Percentiles rank a stretch among this genome's conserved stretches.
Conservation (phyloP, 805 yeast species). For the Starmerella bombicola region DNA sequence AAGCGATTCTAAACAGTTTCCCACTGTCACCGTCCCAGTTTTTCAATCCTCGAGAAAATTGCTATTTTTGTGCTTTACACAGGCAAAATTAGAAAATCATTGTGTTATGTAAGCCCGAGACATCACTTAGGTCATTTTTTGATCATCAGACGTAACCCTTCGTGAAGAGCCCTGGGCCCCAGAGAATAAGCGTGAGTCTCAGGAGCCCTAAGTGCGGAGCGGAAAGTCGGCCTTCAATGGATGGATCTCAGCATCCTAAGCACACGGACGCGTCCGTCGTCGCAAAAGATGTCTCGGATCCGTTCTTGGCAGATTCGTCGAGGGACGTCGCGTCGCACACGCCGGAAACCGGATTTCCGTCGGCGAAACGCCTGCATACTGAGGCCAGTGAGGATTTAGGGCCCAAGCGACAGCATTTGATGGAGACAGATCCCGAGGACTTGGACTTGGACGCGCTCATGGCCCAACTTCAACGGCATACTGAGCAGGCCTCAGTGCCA, state of each 20-base stretch:
- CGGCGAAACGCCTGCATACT: not conserved
- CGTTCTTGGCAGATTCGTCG: not conserved
- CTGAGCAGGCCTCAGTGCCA: constrained; percentile 8
- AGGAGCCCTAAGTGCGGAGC: not conserved
- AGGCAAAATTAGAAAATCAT: not conserved
- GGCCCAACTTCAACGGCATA: constrained; percentile 22
- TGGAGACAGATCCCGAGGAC: constrained; percentile 11
- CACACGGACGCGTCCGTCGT: constrained; percentile 7
- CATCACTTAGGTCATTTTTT: constrained; percentile 3
- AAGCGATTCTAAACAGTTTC: too few species aligned
- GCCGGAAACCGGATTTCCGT: not conserved
- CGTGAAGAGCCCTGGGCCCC: constrained; percentile 18
- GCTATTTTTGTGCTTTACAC: not conserved
- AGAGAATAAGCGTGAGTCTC: not conserved
- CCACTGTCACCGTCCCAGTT: too few species aligned
- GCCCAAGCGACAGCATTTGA: not conserved
- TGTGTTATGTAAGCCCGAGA: not conserved
- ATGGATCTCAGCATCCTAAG: constrained; percentile 11
- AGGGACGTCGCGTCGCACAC: not conserved
- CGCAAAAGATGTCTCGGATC: constrained; percentile 3
- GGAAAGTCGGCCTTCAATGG: constrained; percentile 10
- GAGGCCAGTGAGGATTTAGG: not conserved
- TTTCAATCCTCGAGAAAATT: too few species aligned
- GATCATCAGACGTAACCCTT: constrained; percentile 6
- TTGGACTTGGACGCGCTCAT: constrained; percentile 23